These are phyloP conservation scores for Volvariella volvacea DNA, from an alignment of 1,284 basidiomycete genomes.

Conservation along the genomic window DNA sequence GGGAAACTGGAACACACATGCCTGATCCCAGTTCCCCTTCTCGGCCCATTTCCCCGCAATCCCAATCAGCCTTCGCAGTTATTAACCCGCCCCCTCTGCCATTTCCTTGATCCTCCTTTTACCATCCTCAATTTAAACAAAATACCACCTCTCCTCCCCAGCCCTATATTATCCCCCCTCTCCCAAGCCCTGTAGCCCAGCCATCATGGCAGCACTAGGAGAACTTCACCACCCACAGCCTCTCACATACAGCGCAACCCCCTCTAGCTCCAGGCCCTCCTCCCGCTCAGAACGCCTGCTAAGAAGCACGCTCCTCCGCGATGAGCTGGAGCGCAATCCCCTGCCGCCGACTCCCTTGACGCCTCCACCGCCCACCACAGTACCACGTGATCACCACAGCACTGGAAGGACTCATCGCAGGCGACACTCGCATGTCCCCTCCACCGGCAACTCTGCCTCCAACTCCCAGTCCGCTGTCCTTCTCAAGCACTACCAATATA, in stretches of 20 bases:
- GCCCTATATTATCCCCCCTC: too few species aligned
- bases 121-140: too few species aligned
- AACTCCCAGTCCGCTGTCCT: slow-evolving; percentile 5
- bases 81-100: too few species aligned
- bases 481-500: slow-evolving; percentile 4
- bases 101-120: too few species aligned
- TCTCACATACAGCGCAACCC: not conserved
- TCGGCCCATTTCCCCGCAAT: too few species aligned
- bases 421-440: slow-evolving; percentile 3
- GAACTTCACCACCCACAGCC: slow-evolving; percentile 3
- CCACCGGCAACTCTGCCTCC: slow-evolving; percentile 1
- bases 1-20: too few species aligned
- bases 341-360: slow-evolving; percentile 9
- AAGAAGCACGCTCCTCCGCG: slow-evolving; percentile 48
- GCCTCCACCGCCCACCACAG: not conserved
- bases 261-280: slow-evolving; percentile 11
- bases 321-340: slow-evolving; percentile 28
- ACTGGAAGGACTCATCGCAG: slow-evolving; percentile 1
- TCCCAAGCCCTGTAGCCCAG: too few species aligned
- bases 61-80: too few species aligned
- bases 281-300: slow-evolving; percentile 50
- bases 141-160: too few species aligned
- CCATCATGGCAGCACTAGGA: too few species aligned
- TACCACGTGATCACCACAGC: not conserved
- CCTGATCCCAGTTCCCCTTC: too few species aligned